Percentiles rank a stretch among this genome's conserved stretches.
Conservation (phyloP, 2,329 filamentous ascomycete species). For the Penicillium sp. region DNA sequence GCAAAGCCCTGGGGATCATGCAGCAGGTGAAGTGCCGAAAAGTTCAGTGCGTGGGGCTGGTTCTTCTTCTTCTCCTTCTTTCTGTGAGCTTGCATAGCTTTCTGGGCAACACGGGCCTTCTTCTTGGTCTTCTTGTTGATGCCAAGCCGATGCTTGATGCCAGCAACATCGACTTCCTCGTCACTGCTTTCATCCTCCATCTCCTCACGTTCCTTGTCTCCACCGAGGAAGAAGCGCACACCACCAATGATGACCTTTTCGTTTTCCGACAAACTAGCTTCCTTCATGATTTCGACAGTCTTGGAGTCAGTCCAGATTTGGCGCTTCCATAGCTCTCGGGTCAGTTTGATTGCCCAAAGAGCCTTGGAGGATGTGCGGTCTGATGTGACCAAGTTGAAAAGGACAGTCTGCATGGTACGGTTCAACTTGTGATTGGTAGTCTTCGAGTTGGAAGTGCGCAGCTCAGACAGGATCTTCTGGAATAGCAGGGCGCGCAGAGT, state of each 20-base stretch:
- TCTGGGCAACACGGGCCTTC: slow-evolving; percentile 73
- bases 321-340: slow-evolving; percentile 91
- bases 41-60: slow-evolving; percentile 85
- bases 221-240: slow-evolving; percentile 91
- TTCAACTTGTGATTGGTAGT: slow-evolving; percentile 90
- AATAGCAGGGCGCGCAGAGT: slow-evolving; percentile 79
- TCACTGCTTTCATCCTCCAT: slow-evolving; percentile 86
- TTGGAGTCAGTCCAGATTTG: slow-evolving; percentile 95
- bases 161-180: slow-evolving; percentile 73
- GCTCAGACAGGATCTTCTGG: slow-evolving; percentile 86
- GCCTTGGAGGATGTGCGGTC: slow-evolving; percentile 83
- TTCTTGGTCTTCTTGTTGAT: slow-evolving; percentile 99
- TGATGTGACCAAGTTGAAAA: slow-evolving; percentile 86
- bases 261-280: slow-evolving; percentile 83
- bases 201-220: slow-evolving; percentile 93
- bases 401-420: slow-evolving; percentile 85
- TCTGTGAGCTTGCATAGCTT: slow-evolving; percentile 79
- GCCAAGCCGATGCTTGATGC: slow-evolving; percentile 77
- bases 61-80: slow-evolving; percentile 84
- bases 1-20: slow-evolving; percentile 94
- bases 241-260: slow-evolving; percentile 88
- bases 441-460: slow-evolving; percentile 84
- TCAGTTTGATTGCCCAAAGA: slow-evolving; percentile 94
- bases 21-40: slow-evolving; percentile 89
- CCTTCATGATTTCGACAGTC: slow-evolving; percentile 97